Percentiles rank a stretch among this genome's conserved stretches.
Conservation (phyloP, 176 grass and related monocot species). For the Oryza rufipogon region DNA sequence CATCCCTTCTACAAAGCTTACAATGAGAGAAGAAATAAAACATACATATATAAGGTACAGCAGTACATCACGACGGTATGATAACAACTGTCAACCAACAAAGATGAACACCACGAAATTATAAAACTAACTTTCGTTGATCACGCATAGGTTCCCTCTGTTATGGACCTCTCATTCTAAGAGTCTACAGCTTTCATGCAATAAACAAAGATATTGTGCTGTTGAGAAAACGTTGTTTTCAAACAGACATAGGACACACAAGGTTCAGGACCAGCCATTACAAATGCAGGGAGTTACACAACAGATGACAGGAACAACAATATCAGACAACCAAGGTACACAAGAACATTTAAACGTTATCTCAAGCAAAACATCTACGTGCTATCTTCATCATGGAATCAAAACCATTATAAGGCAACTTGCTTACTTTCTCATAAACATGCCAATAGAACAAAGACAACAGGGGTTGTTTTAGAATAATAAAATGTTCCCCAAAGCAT, state of each 20-base stretch:
- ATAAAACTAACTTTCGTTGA: not conserved
- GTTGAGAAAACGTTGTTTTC: constrained; percentile 1
- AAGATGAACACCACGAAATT: constrained; percentile 12
- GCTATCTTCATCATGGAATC: not conserved
- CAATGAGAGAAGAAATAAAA: not conserved
- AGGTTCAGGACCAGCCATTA: not conserved
- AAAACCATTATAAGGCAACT: not conserved
- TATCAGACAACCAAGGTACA: not conserved
- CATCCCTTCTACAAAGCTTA: not conserved
- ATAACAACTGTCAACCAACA: not conserved
- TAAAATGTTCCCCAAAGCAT: not conserved
- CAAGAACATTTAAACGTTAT: not conserved
- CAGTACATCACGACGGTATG: not conserved
- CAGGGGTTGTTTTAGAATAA: not conserved
- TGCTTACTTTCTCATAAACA: not conserved
- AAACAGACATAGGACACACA: not conserved
- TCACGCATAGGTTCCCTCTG: not conserved
- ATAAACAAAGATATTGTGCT: constrained; percentile 12
- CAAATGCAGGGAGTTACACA: not conserved
- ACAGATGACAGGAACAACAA: constrained; percentile 2
- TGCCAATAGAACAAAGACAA: not conserved
- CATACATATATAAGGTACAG: not conserved
- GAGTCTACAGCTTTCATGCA: not conserved
- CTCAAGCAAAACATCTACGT: not conserved
- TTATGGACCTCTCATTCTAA: too few relatives aligned